These are phyloP conservation scores for Sisymbrium altissimum DNA, from an alignment of 345 rosid species.

Conservation along the genomic window DNA sequence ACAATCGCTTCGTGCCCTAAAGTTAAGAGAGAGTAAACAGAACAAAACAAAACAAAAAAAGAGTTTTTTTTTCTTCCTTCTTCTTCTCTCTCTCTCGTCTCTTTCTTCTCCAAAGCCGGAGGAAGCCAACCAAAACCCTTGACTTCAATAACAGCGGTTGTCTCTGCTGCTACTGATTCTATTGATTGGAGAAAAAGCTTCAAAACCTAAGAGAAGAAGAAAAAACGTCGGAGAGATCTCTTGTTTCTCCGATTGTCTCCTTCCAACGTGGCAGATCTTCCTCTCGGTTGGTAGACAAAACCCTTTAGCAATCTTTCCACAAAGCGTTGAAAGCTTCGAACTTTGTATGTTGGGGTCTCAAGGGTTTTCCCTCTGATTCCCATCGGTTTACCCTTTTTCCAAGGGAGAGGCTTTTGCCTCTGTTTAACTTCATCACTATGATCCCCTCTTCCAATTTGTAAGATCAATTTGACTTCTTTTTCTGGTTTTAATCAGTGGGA, in stretches of 20 bases:
- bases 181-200: background rate
- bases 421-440: conserved; percentile 13
- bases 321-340: background rate
- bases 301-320: conserved; percentile 1
- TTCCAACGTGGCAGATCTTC: background rate
- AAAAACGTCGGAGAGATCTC: too few relatives aligned
- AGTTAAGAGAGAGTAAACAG: background rate
- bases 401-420: conserved; percentile 28
- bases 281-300: background rate
- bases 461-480: conserved; percentile 20
- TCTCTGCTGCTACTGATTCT: background rate
- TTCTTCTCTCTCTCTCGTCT: background rate
- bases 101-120: conserved; percentile 8
- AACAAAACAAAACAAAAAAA: too few relatives aligned
- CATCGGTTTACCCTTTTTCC: conserved; percentile 16
- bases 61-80: background rate
- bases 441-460: background rate
- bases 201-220: too few relatives aligned
- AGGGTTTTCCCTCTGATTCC: background rate
- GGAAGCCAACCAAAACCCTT: conserved; percentile 6
- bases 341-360: conserved; percentile 34
- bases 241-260: background rate
- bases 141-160: background rate
- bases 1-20: background rate
- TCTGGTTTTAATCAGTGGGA: conserved; percentile 8